These are phyloP conservation scores for Xylaria cubensis DNA, from an alignment of 495 filamentous ascomycete species.

Conservation along the genomic window DNA sequence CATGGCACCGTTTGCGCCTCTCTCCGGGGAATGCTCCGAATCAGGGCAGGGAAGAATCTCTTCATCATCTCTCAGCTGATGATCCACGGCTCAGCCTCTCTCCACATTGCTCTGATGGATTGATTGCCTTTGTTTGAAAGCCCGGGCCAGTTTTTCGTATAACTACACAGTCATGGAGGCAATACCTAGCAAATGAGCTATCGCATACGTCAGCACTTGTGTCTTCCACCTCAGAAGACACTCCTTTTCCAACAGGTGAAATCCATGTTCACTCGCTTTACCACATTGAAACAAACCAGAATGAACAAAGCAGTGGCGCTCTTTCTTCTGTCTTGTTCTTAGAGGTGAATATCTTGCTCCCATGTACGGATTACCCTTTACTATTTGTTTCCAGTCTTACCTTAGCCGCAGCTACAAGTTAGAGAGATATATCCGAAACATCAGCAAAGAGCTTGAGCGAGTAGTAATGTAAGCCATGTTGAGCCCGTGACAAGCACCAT, in stretches of 20 bases:
- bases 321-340: neutral
- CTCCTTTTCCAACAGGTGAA: neutral
- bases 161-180: conserved; percentile 2
- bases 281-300: neutral
- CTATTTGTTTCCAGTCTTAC: neutral
- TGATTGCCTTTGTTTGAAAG: neutral
- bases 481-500: neutral
- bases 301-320: neutral
- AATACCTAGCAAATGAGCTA: conserved; percentile 8
- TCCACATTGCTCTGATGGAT: neutral
- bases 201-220: conserved; percentile 22
- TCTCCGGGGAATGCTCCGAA: neutral
- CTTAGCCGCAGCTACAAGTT: conserved; percentile 1
- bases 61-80: conserved; percentile 28
- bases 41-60: neutral
- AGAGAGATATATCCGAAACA: conserved; percentile 7
- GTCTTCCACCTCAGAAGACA: conserved; percentile 14
- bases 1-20: neutral
- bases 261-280: neutral
- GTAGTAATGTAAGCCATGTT: neutral
- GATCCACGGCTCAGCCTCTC: conserved; percentile 20
- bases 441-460: conserved; percentile 9
- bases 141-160: neutral
- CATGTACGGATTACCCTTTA: neutral
- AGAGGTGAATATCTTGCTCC: neutral